Evolutionary conservation across 2,329 filamentous ascomycete species (phyloP), one percentile per base, ranked within the genome.

Genomic region (Fusarium keratoplasticum): DNA sequence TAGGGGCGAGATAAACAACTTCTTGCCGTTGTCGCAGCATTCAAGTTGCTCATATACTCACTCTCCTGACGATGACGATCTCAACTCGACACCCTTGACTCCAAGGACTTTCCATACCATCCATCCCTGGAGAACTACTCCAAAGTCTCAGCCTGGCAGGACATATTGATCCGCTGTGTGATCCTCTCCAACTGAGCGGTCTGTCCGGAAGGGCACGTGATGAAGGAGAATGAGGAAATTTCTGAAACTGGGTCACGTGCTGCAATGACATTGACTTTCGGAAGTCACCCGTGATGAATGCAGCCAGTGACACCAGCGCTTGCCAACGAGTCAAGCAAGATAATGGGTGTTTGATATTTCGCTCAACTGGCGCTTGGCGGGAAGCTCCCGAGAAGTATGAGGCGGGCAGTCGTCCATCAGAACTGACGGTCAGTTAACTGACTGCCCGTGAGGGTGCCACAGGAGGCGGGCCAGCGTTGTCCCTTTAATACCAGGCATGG

Each of bases 191-290:
- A 27, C 55, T 14, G 20, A 38, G 16, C 16, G 47, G 27, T 58
- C 33, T 58, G 33, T 58, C 14, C 3, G 8, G 55, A 27, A 18
- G 10, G 8, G 20, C 70, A 74, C 71, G 71, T 73, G 71, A 68
- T 31, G 3, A n/a, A 25, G 6, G n/a, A n/a, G 31, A 31, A 29
- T 16, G 35, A 38, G 44, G 31, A 38, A 55, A 40, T 38, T 29
- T 38, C 10, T 14, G 33, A 20, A 44, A 25, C 33, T 31, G 9
- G 22, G 40, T 67, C 67, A 71, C 69, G 64, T 69, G 68, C 22
- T n/a, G 2, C 6, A 14, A 42, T 44, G 13, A 33, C 20, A 36
- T 50, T 8, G n/a, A 27, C 29, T 60, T 33, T 61, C 55, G 50
- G 55, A 44, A 54, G 14, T 35, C 27, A 55, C 22, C 31, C 58